These are phyloP conservation scores for Polytolypa hystricis DNA, from an alignment of 2,329 filamentous ascomycete species.

Conservation along the genomic window DNA sequence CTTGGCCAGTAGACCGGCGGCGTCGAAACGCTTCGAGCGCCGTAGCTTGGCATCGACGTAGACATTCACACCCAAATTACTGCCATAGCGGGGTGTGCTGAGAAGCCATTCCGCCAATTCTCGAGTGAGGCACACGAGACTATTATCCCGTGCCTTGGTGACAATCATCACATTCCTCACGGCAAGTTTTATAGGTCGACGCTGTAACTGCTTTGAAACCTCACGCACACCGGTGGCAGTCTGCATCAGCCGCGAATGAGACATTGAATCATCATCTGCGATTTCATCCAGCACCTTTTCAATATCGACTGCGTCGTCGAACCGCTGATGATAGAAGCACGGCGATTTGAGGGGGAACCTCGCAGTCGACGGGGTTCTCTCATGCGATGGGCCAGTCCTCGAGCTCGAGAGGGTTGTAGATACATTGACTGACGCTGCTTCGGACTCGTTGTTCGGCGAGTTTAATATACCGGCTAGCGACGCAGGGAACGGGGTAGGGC, in stretches of 20 bases:
- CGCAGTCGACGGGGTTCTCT: slow-evolving; percentile 34
- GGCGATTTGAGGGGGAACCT: slow-evolving; percentile 70
- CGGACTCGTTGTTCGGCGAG: slow-evolving; percentile 1
- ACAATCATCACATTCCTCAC: slow-evolving; percentile 97
- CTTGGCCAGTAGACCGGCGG: slow-evolving; percentile 57
- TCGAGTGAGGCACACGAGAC: slow-evolving; percentile 75
- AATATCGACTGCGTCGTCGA: slow-evolving; percentile 91
- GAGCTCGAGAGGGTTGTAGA: slow-evolving; percentile 47
- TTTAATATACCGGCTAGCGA: slow-evolving; percentile 30
- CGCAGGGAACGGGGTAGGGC: slow-evolving; percentile 53
- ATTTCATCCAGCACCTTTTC: slow-evolving; percentile 93
- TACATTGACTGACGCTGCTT: slow-evolving; percentile 44
- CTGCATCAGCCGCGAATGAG: slow-evolving; percentile 86
- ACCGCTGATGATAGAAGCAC: slow-evolving; percentile 95
- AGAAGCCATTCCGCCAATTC: slow-evolving; percentile 84
- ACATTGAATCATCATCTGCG: slow-evolving; percentile 73
- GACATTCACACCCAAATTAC: slow-evolving; percentile 83
- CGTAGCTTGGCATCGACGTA: slow-evolving; percentile 95
- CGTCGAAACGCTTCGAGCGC: slow-evolving; percentile 78
- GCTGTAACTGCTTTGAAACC: slow-evolving; percentile 88
- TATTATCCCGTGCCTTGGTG: slow-evolving; percentile 93
- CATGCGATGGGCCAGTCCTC: slow-evolving; percentile 31
- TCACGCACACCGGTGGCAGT: slow-evolving; percentile 91
- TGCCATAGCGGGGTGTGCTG: slow-evolving; percentile 77
- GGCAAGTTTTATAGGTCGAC: slow-evolving; percentile 80